Base-by-base conservation (phyloP, 1,284 basidiomycete species). In the Sporisorium graminicola region DNA sequence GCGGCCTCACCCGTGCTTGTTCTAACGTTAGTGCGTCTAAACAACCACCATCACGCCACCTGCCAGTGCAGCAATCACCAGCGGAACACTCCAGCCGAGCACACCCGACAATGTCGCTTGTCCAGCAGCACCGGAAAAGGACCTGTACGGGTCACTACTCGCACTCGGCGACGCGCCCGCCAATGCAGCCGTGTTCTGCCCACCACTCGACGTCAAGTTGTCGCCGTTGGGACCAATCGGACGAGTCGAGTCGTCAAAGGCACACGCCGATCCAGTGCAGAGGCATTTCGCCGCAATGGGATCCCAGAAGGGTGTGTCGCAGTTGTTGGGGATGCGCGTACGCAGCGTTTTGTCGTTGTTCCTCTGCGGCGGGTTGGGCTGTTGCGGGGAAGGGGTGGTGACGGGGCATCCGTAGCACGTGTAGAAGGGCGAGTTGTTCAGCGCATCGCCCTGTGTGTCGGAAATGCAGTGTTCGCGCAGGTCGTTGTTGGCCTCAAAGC, bases 251-350 rank as follows among this genome's bases (percentile, higher is more conserved):
- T 83, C 81, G 46, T 61, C 76, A 64, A 78, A 83, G 13, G 65
- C 75, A 24, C 72, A 76, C 50, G 56, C 50, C 40, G 64, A 58
- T 31, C 77, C 77, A 3, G 50, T 62, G 67, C 78, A 80, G 4
- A 82, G 65, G 58, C 81, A 83, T 64, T 82, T 83, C 47, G 64
- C 77, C 0, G 58, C 80, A 24, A 83, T 58, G 3, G 81, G 81
- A 31, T 83, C 81, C 81, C 81, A 83, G 64, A 74, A 83, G 16
- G 81, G 71, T 42, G 81, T 83, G 58, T 76, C 74, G 61, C 81
- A 83, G 46, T 67, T 76, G 58, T 44, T 51, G n/a, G 67, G 56
- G 27, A 83, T 82, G 26, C 80, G 76, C 46, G 67, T 74, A 24
- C 78, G 78, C 13, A 78, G 33, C 52, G 75, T 69, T 40, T 74